phyloP scores from a whole-genome alignment of 176 grass and related monocot species.

The Lolium perenne region DNA sequence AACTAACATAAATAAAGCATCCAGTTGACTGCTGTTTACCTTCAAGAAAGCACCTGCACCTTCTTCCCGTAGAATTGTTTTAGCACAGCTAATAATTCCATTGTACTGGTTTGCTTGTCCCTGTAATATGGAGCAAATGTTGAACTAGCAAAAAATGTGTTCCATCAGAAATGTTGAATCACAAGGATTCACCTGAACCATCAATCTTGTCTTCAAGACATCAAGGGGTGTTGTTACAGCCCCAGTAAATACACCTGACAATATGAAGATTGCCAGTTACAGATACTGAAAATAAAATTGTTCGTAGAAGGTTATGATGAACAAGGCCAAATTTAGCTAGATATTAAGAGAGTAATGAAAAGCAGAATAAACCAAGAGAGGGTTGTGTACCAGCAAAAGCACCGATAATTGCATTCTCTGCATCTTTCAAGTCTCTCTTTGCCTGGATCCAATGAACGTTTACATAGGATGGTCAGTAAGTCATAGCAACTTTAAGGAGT shows the following conservation, averaged over 20 bases:
- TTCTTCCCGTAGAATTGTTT: neutral
- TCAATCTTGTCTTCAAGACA: constrained; percentile 91
- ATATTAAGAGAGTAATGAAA: neutral
- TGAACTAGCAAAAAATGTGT: neutral
- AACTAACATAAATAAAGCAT: neutral
- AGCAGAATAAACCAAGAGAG: neutral
- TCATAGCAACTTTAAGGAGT: neutral
- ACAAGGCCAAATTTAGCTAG: neutral
- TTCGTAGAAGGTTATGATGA: neutral
- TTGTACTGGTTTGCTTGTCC: constrained; percentile 64
- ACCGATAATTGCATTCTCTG: neutral
- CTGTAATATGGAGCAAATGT: constrained; percentile 34
- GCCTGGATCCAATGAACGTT: neutral
- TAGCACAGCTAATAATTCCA: constrained; percentile 61
- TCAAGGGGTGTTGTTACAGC: constrained; percentile 84
- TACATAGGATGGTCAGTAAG: neutral
- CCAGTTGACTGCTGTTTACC: neutral
- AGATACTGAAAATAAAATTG: neutral
- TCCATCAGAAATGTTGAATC: constrained; percentile 6
- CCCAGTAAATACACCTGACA: constrained; percentile 75
- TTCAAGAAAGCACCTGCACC: neutral
- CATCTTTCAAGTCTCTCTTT: neutral
- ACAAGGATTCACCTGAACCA: constrained; percentile 73
- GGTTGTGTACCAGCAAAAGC: neutral
- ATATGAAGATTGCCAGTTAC: neutral